Percentiles rank a stretch among this genome's conserved stretches.
Evolutionary conservation across 1,284 basidiomycete genomes (phyloP).

Genomic region (Austropuccinia psidii): DNA sequence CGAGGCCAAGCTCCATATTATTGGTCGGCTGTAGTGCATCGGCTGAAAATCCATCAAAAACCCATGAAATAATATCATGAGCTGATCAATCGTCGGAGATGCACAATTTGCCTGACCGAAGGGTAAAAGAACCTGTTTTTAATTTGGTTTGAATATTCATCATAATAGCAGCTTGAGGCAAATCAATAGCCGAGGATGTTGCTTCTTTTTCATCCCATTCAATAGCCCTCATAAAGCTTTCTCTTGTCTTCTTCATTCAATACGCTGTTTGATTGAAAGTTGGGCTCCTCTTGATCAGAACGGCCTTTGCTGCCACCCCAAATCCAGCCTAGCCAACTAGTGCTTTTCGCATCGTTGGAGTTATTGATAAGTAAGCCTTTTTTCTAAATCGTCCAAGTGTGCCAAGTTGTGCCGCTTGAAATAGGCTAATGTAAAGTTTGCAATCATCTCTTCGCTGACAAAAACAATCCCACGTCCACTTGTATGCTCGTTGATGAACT

Average conservation of each 20-base stretch:
- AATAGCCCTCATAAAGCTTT: slow-evolving; percentile 83
- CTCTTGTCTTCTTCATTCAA: slow-evolving; percentile 89
- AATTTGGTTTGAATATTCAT: slow-evolving; percentile 68
- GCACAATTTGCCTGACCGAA: slow-evolving; percentile 55
- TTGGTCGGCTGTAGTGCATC: slow-evolving; percentile 77
- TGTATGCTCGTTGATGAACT: slow-evolving; percentile 71
- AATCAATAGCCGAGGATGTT: slow-evolving; percentile 57
- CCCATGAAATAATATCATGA: slow-evolving; percentile 73
- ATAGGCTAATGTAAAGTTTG: slow-evolving; percentile 70
- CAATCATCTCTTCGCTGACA: slow-evolving; percentile 80
- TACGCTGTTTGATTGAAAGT: slow-evolving; percentile 55
- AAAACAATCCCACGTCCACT: slow-evolving; percentile 92
- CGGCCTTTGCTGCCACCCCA: slow-evolving; percentile 56
- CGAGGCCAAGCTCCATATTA: slow-evolving; percentile 72
- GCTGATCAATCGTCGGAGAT: not conserved
- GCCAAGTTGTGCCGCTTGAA: slow-evolving; percentile 54
- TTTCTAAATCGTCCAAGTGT: slow-evolving; percentile 64
- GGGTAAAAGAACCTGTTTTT: slow-evolving; percentile 74
- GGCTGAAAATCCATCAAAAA: slow-evolving; percentile 82
- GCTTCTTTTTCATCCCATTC: slow-evolving; percentile 77
- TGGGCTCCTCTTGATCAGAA: slow-evolving; percentile 41
- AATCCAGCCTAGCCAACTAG: slow-evolving; percentile 73
- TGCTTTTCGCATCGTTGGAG: slow-evolving; percentile 51
- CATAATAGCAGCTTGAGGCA: slow-evolving; percentile 74
- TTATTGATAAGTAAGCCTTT: slow-evolving; percentile 76